Evolutionary conservation across 805 yeast genomes (phyloP).

Genomic region (Saccharomycopsis synnaedendra): DNA sequence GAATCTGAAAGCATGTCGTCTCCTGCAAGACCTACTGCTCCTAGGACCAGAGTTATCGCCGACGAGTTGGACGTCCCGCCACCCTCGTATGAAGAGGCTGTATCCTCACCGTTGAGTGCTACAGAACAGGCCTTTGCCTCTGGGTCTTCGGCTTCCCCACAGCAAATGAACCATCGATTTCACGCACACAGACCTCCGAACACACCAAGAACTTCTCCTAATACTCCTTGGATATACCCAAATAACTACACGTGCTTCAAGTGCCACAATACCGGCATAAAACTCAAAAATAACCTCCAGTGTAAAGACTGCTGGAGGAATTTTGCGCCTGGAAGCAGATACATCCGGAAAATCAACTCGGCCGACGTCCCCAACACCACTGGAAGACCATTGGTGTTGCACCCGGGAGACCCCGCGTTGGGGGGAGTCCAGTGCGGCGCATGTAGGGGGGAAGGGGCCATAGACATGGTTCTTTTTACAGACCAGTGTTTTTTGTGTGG

Average conservation of each 20-base stretch:
- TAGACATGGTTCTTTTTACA: slow-evolving; percentile 44
- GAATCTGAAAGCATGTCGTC: too few species aligned
- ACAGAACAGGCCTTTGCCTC: not conserved
- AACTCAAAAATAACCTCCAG: slow-evolving; percentile 44
- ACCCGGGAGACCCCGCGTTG: slow-evolving; percentile 67
- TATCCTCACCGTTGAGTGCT: not conserved
- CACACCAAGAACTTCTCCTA: not conserved
- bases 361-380: slow-evolving; percentile 15
- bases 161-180: not conserved
- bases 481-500: slow-evolving; percentile 53
- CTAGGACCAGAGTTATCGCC: too few species aligned
- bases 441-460: slow-evolving; percentile 56
- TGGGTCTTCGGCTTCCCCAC: not conserved
- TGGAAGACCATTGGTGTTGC: slow-evolving; percentile 25
- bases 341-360: slow-evolving; percentile 14
- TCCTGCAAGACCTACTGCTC: too few species aligned
- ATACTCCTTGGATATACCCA: slow-evolving; percentile 62
- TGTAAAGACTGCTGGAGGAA: slow-evolving; percentile 63
- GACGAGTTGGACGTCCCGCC: not conserved
- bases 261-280: slow-evolving; percentile 66
- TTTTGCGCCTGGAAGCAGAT: slow-evolving; percentile 35
- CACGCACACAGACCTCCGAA: too few species aligned
- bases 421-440: slow-evolving; percentile 70
- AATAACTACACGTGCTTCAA: slow-evolving; percentile 46
- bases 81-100: not conserved